A percentile compares a stretch with the other conserved stretches of the same genome.
These are phyloP conservation scores for Microthyrium microscopicum DNA, from an alignment of 2,329 filamentous ascomycete genomes.

Conservation along the genomic window DNA sequence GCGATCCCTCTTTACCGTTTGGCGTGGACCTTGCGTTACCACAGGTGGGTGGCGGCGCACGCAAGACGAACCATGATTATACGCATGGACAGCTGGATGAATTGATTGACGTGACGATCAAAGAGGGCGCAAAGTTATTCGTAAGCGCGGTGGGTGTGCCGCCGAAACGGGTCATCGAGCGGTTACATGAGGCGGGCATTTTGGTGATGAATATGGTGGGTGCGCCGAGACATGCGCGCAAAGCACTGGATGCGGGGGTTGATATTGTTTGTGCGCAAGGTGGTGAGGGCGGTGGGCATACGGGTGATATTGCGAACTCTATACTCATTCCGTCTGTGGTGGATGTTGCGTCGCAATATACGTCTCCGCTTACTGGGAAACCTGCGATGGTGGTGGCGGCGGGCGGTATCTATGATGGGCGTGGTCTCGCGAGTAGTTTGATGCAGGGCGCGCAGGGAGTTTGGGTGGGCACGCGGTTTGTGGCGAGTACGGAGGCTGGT, in stretches of 20 bases:
- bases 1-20: constrained; percentile 55
- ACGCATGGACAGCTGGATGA: constrained; percentile 78
- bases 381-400: constrained; percentile 73
- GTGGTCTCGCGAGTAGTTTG: constrained; percentile 61
- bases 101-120: constrained; percentile 71
- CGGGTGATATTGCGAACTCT: constrained; percentile 70
- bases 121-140: constrained; percentile 70
- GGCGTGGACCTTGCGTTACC: constrained; percentile 84
- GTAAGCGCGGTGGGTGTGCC: constrained; percentile 82
- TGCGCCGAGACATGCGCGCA: constrained; percentile 76
- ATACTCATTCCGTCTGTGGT: constrained; percentile 77
- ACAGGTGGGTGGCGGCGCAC: constrained; percentile 66
- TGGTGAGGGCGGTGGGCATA: constrained; percentile 86
- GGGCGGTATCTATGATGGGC: constrained; percentile 71
- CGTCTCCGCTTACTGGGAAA: constrained; percentile 51
- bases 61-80: constrained; percentile 92
- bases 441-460: constrained; percentile 81
- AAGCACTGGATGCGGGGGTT: constrained; percentile 71
- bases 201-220: constrained; percentile 97
- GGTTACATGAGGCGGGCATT: constrained; percentile 63
- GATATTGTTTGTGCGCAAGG: constrained; percentile 89
- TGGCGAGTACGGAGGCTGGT: constrained; percentile 65
- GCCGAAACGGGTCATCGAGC: constrained; percentile 52
- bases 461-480: constrained; percentile 90
- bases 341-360: constrained; percentile 61